A percentile compares a stretch with the other conserved stretches of the same genome.
Conservation (phyloP, 2,329 filamentous ascomycete species). For the Pseudocercospora cruenta region DNA sequence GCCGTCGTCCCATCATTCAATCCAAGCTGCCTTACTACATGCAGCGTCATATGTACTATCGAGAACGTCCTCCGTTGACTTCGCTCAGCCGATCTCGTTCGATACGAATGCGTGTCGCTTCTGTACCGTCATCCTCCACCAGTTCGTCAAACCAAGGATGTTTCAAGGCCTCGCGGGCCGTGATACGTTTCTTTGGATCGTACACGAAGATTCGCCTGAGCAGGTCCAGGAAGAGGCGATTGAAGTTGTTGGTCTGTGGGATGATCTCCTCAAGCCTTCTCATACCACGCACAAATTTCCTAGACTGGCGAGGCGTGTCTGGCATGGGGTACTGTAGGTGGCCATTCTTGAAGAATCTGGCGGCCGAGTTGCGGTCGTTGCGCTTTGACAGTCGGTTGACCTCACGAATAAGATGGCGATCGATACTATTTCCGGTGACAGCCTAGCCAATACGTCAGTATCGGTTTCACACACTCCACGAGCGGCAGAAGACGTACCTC, state of each 20-base stretch:
- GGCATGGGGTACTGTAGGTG: conserved; percentile 66
- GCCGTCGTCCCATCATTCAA: conserved; percentile 5
- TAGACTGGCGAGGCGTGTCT: conserved; percentile 65
- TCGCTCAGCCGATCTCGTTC: conserved; percentile 35
- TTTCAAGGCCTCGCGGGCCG: conserved; percentile 66
- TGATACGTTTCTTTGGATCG: conserved; percentile 67
- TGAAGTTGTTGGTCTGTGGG: conserved; percentile 60
- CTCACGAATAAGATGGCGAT: conserved; percentile 39
- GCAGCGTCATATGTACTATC: conserved; percentile 14
- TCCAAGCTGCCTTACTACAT: conserved; percentile 4
- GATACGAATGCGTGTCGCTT: conserved; percentile 60
- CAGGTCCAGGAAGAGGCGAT: conserved; percentile 65
- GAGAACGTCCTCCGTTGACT: conserved; percentile 19
- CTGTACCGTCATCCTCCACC: conserved; percentile 67
- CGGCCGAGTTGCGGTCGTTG: conserved; percentile 35
- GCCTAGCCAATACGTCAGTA: conserved; percentile 25
- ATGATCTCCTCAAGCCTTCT: conserved; percentile 66
- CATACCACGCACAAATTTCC: conserved; percentile 71
- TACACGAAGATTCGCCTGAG: conserved; percentile 68
- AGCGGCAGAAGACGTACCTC: conserved; percentile 45
- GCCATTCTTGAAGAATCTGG: conserved; percentile 42
- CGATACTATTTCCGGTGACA: conserved; percentile 38
- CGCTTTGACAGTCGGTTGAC: conserved; percentile 35
- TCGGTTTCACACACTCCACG: not conserved
- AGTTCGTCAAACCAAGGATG: conserved; percentile 69